Evolutionary conservation across 176 grass and related monocot species (phyloP).

Genomic region (Aegilops bicornis): DNA sequence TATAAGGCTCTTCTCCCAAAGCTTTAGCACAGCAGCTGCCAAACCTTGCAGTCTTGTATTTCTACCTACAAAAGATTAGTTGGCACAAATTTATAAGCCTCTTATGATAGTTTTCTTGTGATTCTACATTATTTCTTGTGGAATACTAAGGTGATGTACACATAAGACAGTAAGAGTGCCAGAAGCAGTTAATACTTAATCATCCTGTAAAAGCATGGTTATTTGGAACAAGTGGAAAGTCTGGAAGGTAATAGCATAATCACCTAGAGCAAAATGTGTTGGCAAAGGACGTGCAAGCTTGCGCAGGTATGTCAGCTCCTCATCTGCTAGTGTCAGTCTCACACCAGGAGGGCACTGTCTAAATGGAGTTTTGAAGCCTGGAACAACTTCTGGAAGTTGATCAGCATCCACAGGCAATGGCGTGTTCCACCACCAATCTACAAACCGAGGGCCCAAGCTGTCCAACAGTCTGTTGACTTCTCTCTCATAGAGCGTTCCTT

Average conservation of each 20-base stretch:
- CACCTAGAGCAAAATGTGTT: conserved; percentile 93
- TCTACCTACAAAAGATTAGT: conserved; percentile 54
- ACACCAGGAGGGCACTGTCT: conserved; percentile 67
- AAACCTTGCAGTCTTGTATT: conserved; percentile 80
- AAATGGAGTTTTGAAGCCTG: conserved; percentile 61
- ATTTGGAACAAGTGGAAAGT: neutral
- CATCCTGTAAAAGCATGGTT: neutral
- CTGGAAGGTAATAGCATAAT: conserved; percentile 9
- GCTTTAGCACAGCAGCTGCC: conserved; percentile 84
- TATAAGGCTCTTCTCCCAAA: conserved; percentile 91
- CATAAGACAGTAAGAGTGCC: neutral
- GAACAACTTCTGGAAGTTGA: conserved; percentile 65
- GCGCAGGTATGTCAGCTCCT: conserved; percentile 77
- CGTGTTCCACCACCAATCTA: conserved; percentile 95
- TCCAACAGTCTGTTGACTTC: conserved; percentile 75
- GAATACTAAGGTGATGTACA: neutral
- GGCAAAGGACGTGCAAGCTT: conserved; percentile 72
- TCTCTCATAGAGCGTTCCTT: conserved; percentile 80
- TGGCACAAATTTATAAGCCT: neutral
- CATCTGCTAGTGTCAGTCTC: conserved; percentile 53
- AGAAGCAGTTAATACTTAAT: neutral
- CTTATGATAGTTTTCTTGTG: neutral
- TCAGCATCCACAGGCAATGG: conserved; percentile 95
- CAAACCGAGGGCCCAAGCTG: conserved; percentile 80
- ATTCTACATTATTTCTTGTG: neutral